phyloP scores from a whole-genome alignment of 768 basidiomycete genomes.

The Lentinula aciculospora region DNA sequence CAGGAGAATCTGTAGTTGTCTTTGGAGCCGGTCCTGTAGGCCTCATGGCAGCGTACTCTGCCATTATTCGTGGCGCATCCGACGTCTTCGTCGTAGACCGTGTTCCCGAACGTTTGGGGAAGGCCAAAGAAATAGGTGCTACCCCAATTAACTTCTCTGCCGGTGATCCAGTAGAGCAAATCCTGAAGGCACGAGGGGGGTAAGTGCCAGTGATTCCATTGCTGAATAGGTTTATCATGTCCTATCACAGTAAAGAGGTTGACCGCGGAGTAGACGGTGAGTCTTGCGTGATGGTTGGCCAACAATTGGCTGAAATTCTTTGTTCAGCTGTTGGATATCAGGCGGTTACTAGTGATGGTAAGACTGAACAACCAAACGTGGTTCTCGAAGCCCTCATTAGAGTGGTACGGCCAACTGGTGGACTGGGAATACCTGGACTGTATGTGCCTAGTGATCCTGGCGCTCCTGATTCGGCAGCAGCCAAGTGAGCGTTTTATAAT shows the following conservation, averaged over 20 bases:
- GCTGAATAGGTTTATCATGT: neutral
- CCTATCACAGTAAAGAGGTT: constrained; percentile 31
- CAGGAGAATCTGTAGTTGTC: constrained; percentile 47
- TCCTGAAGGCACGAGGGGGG: constrained; percentile 38
- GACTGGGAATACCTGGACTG: constrained; percentile 52
- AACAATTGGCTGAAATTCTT: neutral
- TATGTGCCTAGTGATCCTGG: constrained; percentile 55
- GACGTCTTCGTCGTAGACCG: constrained; percentile 53
- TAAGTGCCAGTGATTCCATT: constrained; percentile 15
- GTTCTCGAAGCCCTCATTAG: constrained; percentile 45
- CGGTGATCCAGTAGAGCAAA: constrained; percentile 44
- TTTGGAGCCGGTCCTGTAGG: constrained; percentile 52
- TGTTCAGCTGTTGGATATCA: constrained; percentile 46
- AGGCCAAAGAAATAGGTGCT: constrained; percentile 48
- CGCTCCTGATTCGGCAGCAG: constrained; percentile 44
- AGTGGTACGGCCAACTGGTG: constrained; percentile 50
- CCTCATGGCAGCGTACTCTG: constrained; percentile 55
- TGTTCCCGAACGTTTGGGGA: constrained; percentile 45
- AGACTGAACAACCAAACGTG: constrained; percentile 51
- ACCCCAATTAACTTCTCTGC: constrained; percentile 43
- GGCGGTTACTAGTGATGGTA: constrained; percentile 46
- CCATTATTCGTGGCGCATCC: constrained; percentile 43
- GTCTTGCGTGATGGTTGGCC: constrained; percentile 7
- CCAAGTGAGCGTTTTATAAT: constrained; percentile 28
- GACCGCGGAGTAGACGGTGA: constrained; percentile 47